A percentile compares a stretch with the other conserved stretches of the same genome.
phyloP scores from a whole-genome alignment of 352 stramenopile species.

The Globisporangium cystogenes region DNA sequence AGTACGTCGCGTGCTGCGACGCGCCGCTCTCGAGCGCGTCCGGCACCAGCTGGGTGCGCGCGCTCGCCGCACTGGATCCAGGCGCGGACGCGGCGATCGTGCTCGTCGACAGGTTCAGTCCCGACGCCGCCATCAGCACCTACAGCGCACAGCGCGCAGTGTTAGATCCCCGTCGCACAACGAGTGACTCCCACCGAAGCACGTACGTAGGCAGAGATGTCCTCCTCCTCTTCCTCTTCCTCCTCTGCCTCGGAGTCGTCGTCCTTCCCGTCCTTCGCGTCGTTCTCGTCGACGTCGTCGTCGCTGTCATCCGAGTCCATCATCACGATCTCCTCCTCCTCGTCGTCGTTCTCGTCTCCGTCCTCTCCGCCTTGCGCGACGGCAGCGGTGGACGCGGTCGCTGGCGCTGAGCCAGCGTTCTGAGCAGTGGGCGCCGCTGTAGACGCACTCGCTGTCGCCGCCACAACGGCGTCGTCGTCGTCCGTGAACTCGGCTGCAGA shows the following conservation, averaged over 20 bases:
- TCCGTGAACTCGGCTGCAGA: constrained; percentile 3
- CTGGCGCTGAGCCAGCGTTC: neutral
- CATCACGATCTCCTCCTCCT: constrained; percentile 43
- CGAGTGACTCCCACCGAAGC: too few species aligned
- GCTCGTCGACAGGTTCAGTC: constrained; percentile 30
- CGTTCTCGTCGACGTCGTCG: constrained; percentile 13
- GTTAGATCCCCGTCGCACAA: neutral
- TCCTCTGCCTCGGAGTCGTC: too few species aligned
- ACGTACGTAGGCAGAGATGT: constrained; percentile 38
- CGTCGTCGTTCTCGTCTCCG: constrained; percentile 10
- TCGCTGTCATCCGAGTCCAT: constrained; percentile 40
- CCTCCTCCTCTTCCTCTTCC: constrained; percentile 30
- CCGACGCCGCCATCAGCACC: constrained; percentile 42
- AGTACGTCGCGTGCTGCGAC: constrained; percentile 34
- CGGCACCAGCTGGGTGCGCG: constrained; percentile 25
- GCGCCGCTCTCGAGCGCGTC: constrained; percentile 68
- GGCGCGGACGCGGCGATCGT: neutral
- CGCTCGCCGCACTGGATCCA: neutral
- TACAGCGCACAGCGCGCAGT: neutral
- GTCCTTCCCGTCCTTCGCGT: constrained; percentile 16
- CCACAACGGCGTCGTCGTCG: constrained; percentile 4
- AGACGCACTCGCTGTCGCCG: neutral
- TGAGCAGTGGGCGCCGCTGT: neutral
- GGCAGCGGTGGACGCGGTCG: neutral
- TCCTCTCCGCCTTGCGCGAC: neutral